Evolutionary conservation across 2,329 filamentous ascomycete genomes (phyloP).

Genomic region (Westerdykella sp.): DNA sequence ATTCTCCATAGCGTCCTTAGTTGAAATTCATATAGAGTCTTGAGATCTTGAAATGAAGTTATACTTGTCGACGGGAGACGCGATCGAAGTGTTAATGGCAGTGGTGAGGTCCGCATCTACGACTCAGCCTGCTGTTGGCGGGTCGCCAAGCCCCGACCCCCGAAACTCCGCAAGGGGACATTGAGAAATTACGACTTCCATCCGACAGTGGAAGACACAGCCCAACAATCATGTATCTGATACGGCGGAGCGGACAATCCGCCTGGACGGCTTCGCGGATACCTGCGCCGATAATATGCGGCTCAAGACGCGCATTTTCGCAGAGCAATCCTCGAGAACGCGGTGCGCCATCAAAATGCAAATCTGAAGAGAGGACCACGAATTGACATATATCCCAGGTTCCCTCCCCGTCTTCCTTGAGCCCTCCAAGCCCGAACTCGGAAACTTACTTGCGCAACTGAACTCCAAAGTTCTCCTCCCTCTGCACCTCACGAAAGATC

Average conservation of each 20-base stretch:
- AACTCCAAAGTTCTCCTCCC: constrained; percentile 44
- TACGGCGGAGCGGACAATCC: constrained; percentile 25
- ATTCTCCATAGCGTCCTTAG: constrained; percentile 41
- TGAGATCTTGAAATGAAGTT: background rate
- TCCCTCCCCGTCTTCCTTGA: constrained; percentile 39
- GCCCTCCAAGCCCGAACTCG: constrained; percentile 38
- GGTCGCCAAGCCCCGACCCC: background rate
- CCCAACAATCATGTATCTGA: constrained; percentile 24
- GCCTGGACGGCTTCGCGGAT: constrained; percentile 14
- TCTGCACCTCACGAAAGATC: constrained; percentile 36
- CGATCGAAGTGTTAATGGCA: background rate
- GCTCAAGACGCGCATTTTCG: constrained; percentile 27
- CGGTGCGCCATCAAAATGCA: constrained; percentile 12
- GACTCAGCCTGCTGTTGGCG: too few relatives aligned
- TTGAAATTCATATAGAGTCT: too few relatives aligned
- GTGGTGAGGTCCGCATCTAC: background rate
- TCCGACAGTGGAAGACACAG: background rate
- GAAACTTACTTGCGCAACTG: constrained; percentile 35
- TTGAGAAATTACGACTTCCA: background rate
- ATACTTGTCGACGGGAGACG: background rate
- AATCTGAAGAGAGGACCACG: background rate
- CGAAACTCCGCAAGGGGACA: background rate
- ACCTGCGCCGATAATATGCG: constrained; percentile 12
- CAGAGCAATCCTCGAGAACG: constrained; percentile 15
- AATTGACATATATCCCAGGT: constrained; percentile 16